A percentile compares a stretch with the other conserved stretches of the same genome.
These are phyloP conservation scores for Knoxia roxburghii DNA, from an alignment of 257 asterid genomes.

Conservation along the genomic window DNA sequence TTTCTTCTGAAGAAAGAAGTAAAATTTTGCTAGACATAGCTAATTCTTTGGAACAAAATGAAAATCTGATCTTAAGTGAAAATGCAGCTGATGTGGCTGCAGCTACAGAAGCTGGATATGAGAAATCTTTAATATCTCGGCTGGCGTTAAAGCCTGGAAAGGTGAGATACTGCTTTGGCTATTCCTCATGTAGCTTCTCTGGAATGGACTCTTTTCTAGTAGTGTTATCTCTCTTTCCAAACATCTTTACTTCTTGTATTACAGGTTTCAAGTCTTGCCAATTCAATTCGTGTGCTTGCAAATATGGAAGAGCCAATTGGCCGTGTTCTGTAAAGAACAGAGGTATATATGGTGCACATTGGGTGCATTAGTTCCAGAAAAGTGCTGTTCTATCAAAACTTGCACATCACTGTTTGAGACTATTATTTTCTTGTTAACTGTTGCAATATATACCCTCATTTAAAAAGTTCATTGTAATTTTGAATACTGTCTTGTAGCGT, in stretches of 20 bases:
- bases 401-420: too few species aligned
- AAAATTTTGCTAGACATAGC: constrained; percentile 61
- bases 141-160: constrained; percentile 54
- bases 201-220: not conserved
- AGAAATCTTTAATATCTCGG: constrained; percentile 63
- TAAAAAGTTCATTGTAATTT: not conserved
- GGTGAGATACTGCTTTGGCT: constrained; percentile 31
- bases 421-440: not conserved
- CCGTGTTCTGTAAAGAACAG: constrained; percentile 57
- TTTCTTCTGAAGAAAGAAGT: constrained; percentile 63
- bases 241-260: constrained; percentile 8
- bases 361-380: constrained; percentile 1
- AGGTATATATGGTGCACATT: constrained; percentile 36
- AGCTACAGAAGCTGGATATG: constrained; percentile 61
- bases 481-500: not conserved
- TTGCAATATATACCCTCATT: not conserved
- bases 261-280: constrained; percentile 57
- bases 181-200: not conserved
- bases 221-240: constrained; percentile 1
- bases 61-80: constrained; percentile 35
- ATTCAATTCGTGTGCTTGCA: constrained; percentile 59
- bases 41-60: constrained; percentile 56
- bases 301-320: constrained; percentile 87
- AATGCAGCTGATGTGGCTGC: constrained; percentile 65
- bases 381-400: too few species aligned